Evolutionary conservation across 768 basidiomycete genomes (phyloP), one percentile per base, ranked within the genome.

Genomic region (Boletus reticulatus): DNA sequence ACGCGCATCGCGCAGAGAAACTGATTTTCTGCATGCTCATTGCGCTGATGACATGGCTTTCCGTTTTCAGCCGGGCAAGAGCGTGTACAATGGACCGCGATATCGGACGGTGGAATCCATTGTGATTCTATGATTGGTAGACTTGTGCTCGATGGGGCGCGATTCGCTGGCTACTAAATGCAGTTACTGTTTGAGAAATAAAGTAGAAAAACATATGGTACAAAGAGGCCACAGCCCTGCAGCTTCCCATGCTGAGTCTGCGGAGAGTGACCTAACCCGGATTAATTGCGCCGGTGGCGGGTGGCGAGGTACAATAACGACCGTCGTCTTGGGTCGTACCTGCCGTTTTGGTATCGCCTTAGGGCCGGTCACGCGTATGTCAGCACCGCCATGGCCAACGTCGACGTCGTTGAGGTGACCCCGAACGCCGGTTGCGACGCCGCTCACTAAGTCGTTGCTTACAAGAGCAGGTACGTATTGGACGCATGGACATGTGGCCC

Each of bases 51-150:
- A 22, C 22, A 20, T 27, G 56, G 20, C 44, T 22, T 53, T 19
- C 55, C 48, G 50, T 51, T 53, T 52, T 29, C 76, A 97, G 94
- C 78, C 80, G 59, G 93, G 93, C 50, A 88, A 94, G 78, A 85
- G 85, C 68, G 84, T 90, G 13, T 97, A 95, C 82, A 81, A 89
- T 77, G 87, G 87, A 59, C 75, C 85, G 36, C 81, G 84, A 67
- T 91, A 92, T 74, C 84, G 74, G 61, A 67, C 81, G 12, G 76
- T 79, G 46, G 78, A 80, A 45, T 79, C 75, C 52, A 79, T 87
- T 61, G 83, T 85, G 56, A 78, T 87, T 39, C 73, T 87, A 62
- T 87, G 79, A 73, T 62, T 60, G 58, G 62, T 52, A 45, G 55
- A 60, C 31, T 8, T 8, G 9, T 29, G 9, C 29, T 29, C 36